A percentile compares a stretch with the other conserved stretches of the same genome.
phyloP scores from a whole-genome alignment of 495 filamentous ascomycete species.

The Penicillium crystallinum region DNA sequence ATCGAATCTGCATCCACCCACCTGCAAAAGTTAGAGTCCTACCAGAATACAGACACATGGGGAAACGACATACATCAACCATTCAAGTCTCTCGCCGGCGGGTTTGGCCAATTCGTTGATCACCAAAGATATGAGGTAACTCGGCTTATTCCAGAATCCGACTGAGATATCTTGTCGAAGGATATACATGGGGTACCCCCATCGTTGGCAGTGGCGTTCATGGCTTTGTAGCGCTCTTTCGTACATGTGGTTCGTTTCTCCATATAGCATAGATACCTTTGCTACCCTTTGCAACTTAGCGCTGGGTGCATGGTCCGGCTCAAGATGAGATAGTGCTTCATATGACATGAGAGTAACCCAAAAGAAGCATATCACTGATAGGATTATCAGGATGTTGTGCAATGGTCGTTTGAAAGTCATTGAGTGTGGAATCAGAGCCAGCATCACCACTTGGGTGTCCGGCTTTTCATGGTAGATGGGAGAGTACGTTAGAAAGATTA shows the following conservation, averaged over 20 bases:
- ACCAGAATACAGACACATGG: too few species aligned
- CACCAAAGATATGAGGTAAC: constrained; percentile 37
- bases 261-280: constrained; percentile 32
- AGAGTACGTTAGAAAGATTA: too few species aligned
- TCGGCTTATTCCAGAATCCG: constrained; percentile 39
- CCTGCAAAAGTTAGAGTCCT: constrained; percentile 15
- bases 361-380: too few species aligned
- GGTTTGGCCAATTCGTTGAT: constrained; percentile 40
- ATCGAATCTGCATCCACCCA: constrained; percentile 43
- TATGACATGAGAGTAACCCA: too few species aligned
- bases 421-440: too few species aligned
- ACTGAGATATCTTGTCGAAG: constrained; percentile 28
- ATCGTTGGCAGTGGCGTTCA: constrained; percentile 28
- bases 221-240: constrained; percentile 40
- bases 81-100: constrained; percentile 30
- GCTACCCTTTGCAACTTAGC: constrained; percentile 6
- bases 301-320: background rate
- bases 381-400: too few species aligned
- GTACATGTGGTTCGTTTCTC: constrained; percentile 26
- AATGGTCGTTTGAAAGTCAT: too few species aligned
- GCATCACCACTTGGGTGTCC: too few species aligned
- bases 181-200: constrained; percentile 38
- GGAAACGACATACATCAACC: constrained; percentile 35
- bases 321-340: too few species aligned
- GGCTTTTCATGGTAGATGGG: too few species aligned